Evolutionary conservation across 306 rosid genomes (phyloP).

Genomic region (Luffa aegyptiaca): DNA sequence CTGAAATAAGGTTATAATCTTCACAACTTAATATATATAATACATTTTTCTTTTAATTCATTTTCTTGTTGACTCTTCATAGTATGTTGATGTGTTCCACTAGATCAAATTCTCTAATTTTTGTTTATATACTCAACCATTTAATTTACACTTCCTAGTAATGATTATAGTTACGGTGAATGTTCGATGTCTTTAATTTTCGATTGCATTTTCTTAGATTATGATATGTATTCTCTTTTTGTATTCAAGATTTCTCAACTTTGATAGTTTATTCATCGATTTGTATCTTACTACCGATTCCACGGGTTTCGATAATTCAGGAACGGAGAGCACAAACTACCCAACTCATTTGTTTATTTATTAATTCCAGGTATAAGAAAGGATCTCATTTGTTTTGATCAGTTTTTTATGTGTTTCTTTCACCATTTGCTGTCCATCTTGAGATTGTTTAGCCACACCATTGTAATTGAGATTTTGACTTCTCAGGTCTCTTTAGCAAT

Average conservation of each 20-base stretch:
- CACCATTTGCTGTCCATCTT: neutral
- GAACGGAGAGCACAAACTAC: slow-evolving; percentile 57
- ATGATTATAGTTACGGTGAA: neutral
- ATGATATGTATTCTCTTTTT: neutral
- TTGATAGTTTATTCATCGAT: neutral
- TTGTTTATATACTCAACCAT: neutral
- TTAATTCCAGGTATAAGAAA: slow-evolving; percentile 57
- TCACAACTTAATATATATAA: neutral
- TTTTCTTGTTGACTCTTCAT: neutral
- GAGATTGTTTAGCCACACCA: neutral
- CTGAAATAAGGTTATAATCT: slow-evolving; percentile 44
- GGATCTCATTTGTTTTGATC: neutral
- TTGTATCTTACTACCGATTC: neutral
- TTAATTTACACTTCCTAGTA: neutral
- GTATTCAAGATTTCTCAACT: neutral
- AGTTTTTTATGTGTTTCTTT: slow-evolving; percentile 9
- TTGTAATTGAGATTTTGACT: slow-evolving; percentile 6
- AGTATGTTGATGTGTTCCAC: neutral
- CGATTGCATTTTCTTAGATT: neutral
- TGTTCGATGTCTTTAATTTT: neutral
- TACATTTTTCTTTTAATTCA: neutral
- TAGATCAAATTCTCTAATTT: neutral
- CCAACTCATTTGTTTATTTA: slow-evolving; percentile 67
- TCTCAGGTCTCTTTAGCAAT: slow-evolving; percentile 81
- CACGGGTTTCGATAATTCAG: slow-evolving; percentile 24